These are phyloP conservation scores for Taiozyma sp. DNA, from an alignment of 1,139 yeast genomes.

Conservation along the genomic window DNA sequence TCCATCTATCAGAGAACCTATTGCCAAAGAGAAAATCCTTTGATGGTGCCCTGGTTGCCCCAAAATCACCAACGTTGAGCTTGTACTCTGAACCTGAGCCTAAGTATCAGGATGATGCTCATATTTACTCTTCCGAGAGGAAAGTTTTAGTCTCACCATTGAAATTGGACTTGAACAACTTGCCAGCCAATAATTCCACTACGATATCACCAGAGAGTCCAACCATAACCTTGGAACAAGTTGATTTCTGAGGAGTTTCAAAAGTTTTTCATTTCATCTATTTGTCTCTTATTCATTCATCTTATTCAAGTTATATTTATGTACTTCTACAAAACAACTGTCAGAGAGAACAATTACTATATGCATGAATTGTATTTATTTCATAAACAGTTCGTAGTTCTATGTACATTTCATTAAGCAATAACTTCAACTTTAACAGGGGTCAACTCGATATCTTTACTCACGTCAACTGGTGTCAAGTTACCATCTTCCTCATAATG, in stretches of 20 bases:
- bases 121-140: conserved; percentile 2
- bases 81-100: conserved; percentile 37
- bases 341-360: neutral
- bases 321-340: too few species aligned
- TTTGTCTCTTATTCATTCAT: neutral
- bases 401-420: neutral
- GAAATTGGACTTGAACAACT: conserved; percentile 7
- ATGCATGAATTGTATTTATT: neutral
- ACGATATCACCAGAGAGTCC: conserved; percentile 11
- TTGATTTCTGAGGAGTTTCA: conserved; percentile 1
- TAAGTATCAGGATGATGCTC: conserved; percentile 2
- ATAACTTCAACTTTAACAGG: conserved; percentile 15
- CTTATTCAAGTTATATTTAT: neutral
- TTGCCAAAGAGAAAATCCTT: conserved; percentile 35
- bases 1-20: conserved; percentile 41
- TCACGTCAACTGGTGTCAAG: conserved; percentile 21
- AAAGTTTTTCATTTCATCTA: neutral
- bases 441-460: conserved; percentile 19
- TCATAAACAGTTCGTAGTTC: neutral
- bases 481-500: conserved; percentile 30
- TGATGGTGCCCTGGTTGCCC: conserved; percentile 26
- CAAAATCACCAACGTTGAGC: conserved; percentile 11
- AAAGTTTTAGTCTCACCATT: conserved; percentile 11
- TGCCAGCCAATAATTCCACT: conserved; percentile 5
- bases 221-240: conserved; percentile 15